Base-by-base conservation (phyloP, 164 flowering plant genomes). In the Umbellularia californica region DNA sequence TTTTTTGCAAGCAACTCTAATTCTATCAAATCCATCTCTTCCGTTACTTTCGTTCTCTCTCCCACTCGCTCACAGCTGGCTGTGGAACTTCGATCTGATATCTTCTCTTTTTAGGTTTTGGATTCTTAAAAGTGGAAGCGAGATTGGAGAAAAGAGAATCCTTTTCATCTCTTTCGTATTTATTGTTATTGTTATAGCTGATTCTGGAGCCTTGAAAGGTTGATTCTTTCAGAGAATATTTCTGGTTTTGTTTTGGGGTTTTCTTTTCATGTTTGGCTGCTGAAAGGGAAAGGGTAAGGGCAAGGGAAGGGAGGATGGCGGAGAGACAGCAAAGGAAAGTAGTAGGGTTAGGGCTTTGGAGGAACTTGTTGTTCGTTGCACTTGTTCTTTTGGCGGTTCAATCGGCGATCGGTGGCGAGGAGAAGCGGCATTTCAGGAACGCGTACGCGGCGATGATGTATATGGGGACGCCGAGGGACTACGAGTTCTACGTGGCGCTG, bases 401-500 rank as follows among this genome's bases (percentile, higher is more conserved):
- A 50, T 17, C 28, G 69, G 30, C 22, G 63, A 33, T 11, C 47
- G 73, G 24, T 47, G 74, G 20, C 3, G 71, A 50, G 67, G 71
- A 55, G 67, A 66, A 50, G n/a, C 52, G 62, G 72, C 69, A 50
- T 75, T 77, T 83, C 76, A 83, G 76, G 71, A 85, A 92, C 75
- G 98, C 98, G 0, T 95, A 95, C 73, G 98, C 91, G 55, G 79
- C 97, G 76, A 95, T 93, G 98, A 95, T 95, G 98, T 95, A 95
- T 73, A 89, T 95, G 97, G 99, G 99, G 23, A 95, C 99, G 41
- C 98, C 98, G 19, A 87, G 99, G 60, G 99, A 93, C 83, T 93
- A 93, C 79, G 99, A 95, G 88, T 95, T 90, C 83, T 93, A 93
- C 81, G 87, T 93, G 2, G 99, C 98, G 28, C 84, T 85, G 17